These are phyloP conservation scores for Apiotrichum sp. DNA, from an alignment of 1,284 basidiomycete genomes.

Conservation along the genomic window DNA sequence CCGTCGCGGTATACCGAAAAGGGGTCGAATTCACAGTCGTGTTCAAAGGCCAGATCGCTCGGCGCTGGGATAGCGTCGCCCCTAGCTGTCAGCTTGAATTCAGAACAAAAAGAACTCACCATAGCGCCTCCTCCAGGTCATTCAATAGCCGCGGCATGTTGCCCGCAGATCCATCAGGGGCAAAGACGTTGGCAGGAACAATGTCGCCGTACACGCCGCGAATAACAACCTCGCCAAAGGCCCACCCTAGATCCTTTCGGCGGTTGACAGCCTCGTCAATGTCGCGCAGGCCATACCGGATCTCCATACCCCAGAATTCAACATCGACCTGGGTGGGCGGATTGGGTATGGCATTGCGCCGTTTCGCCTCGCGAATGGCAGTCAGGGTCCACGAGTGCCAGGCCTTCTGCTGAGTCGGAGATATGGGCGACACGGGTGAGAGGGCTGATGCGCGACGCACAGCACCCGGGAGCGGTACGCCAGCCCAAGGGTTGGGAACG, in stretches of 20 bases:
- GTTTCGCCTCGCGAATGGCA: conserved; percentile 34
- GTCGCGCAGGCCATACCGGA: conserved; percentile 31
- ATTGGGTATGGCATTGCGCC: conserved; percentile 19
- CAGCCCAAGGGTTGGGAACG: conserved; percentile 15
- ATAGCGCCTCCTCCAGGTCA: conserved; percentile 42
- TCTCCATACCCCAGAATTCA: conserved; percentile 35
- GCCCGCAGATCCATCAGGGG: conserved; percentile 20
- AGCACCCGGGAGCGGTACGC: conserved; percentile 1
- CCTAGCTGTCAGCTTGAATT: conserved; percentile 13
- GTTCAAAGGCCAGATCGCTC: conserved; percentile 38
- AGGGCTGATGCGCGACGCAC: neutral
- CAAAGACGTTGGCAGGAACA: conserved; percentile 25
- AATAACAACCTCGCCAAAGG: conserved; percentile 29
- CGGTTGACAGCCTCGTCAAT: conserved; percentile 40
- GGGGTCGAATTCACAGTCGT: conserved; percentile 38
- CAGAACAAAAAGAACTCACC: conserved; percentile 19
- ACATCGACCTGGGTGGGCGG: conserved; percentile 25
- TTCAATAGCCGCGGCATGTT: conserved; percentile 36
- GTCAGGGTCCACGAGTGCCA: conserved; percentile 37
- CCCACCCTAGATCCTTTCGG: conserved; percentile 36
- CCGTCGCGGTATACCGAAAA: conserved; percentile 25
- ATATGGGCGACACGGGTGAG: neutral
- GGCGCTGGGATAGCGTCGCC: conserved; percentile 39
- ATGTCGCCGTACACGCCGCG: conserved; percentile 33
- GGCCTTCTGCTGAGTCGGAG: neutral